Evolutionary conservation across 306 rosid genomes (phyloP).

Genomic region (Hippophae gyantsensis): DNA sequence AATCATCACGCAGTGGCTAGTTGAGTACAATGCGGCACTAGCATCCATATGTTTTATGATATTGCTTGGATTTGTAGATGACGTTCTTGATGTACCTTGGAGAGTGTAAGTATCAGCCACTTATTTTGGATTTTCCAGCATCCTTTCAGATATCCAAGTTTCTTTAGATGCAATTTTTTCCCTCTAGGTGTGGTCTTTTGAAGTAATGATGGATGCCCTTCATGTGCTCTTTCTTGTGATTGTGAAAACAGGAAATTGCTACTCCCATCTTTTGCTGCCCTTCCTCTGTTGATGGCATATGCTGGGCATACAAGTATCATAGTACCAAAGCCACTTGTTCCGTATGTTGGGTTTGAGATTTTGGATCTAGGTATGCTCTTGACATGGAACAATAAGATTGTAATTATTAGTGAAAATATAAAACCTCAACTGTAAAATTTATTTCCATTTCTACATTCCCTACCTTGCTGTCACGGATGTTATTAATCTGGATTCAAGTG

Average conservation of each 20-base stretch:
- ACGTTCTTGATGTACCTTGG: slow-evolving; percentile 97
- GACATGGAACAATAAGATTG: not conserved
- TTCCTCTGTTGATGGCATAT: slow-evolving; percentile 95
- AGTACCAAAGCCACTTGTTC: slow-evolving; percentile 85
- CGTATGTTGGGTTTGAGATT: slow-evolving; percentile 59
- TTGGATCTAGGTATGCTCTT: slow-evolving; percentile 71
- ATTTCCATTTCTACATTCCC: not conserved
- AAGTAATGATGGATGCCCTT: slow-evolving; percentile 17
- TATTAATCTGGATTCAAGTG: not conserved
- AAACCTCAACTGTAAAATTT: not conserved
- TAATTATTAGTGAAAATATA: not conserved
- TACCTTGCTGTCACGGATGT: too few relatives aligned
- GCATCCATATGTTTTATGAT: slow-evolving; percentile 87
- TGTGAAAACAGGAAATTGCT: slow-evolving; percentile 68
- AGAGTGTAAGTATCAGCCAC: slow-evolving; percentile 69
- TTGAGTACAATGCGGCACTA: slow-evolving; percentile 92
- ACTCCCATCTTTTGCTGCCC: slow-evolving; percentile 88
- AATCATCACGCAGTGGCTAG: slow-evolving; percentile 83
- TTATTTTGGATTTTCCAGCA: not conserved
- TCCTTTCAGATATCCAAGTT: not conserved
- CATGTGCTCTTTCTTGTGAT: slow-evolving; percentile 21
- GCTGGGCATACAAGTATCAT: slow-evolving; percentile 97
- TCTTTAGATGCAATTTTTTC: not conserved
- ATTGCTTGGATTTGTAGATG: slow-evolving; percentile 94
- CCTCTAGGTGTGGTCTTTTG: slow-evolving; percentile 3